Evolutionary conservation across 352 stramenopile genomes (phyloP).

Genomic region (Phytophthora syringae): DNA sequence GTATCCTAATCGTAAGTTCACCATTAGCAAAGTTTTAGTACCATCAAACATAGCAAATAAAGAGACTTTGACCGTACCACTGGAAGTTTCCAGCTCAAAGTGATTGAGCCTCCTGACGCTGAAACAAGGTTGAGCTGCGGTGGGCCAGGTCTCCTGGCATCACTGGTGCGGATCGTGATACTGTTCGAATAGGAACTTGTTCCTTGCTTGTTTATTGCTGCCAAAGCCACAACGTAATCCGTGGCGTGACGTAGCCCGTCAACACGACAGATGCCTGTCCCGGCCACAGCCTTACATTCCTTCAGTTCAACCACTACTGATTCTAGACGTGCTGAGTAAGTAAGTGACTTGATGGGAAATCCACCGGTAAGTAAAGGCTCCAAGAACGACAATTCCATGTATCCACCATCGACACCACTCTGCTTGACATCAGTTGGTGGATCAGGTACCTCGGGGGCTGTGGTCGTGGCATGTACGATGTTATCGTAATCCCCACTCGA

Average conservation of each 20-base stretch:
- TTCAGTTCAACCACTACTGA: constrained; percentile 9
- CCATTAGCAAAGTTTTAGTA: neutral
- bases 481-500: constrained; percentile 19
- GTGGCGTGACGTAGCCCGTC: constrained; percentile 38
- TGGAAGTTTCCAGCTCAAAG: constrained; percentile 40
- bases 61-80: constrained; percentile 28
- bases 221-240: constrained; percentile 36
- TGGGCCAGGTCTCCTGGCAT: constrained; percentile 26
- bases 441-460: constrained; percentile 22
- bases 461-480: constrained; percentile 22
- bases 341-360: constrained; percentile 17
- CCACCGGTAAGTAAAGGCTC: constrained; percentile 40
- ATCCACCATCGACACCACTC: constrained; percentile 34
- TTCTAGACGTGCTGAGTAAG: constrained; percentile 30
- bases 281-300: constrained; percentile 14
- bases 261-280: constrained; percentile 22
- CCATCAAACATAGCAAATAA: neutral
- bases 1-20: constrained; percentile 51
- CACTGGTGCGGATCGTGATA: constrained; percentile 21
- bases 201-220: constrained; percentile 42
- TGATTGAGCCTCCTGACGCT: constrained; percentile 42
- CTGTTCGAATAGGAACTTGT: constrained; percentile 32
- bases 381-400: constrained; percentile 32
- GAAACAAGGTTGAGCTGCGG: constrained; percentile 30
- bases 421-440: constrained; percentile 23